A percentile compares a stretch with the other conserved stretches of the same genome.
Conservation (phyloP, 2,329 filamentous ascomycete species). For the Alternaria tenuissima region DNA sequence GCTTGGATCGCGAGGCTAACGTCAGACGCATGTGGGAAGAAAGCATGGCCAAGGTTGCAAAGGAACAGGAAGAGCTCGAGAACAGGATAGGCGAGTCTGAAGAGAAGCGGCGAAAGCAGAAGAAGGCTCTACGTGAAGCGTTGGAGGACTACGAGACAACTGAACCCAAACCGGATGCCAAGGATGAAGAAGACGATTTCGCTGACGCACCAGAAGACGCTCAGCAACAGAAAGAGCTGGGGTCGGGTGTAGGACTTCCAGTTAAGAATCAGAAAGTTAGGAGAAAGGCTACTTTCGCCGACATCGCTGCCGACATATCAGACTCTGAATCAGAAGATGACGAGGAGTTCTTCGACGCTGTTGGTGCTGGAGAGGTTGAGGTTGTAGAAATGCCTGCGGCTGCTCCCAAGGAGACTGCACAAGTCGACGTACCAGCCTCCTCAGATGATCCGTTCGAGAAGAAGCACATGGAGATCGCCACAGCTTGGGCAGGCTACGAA, state of each 20-base stretch:
- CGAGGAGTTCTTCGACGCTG: conserved; percentile 96
- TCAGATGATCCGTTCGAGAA: conserved; percentile 59
- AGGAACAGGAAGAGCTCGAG: conserved; percentile 91
- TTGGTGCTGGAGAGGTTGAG: conserved; percentile 91
- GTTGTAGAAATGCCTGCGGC: conserved; percentile 70
- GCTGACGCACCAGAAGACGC: conserved; percentile 43
- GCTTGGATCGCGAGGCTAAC: conserved; percentile 88
- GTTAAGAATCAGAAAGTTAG: conserved; percentile 45
- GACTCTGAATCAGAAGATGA: conserved; percentile 78
- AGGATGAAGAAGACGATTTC: conserved; percentile 43
- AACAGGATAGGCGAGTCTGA: conserved; percentile 88
- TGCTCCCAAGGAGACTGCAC: conserved; percentile 50
- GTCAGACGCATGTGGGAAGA: conserved; percentile 98
- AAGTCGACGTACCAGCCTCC: conserved; percentile 29
- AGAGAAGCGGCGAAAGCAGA: conserved; percentile 86
- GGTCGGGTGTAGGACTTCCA: conserved; percentile 27
- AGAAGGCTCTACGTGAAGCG: conserved; percentile 86
- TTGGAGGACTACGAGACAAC: conserved; percentile 64
- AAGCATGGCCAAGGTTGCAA: conserved; percentile 93
- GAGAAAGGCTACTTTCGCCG: conserved; percentile 72
- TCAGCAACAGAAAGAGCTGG: conserved; percentile 43
- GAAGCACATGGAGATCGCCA: conserved; percentile 71
- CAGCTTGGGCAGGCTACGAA: conserved; percentile 89
- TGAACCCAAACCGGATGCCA: conserved; percentile 20
- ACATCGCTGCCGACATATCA: conserved; percentile 72